These are phyloP conservation scores for Ophiostoma quercus DNA, from an alignment of 2,329 filamentous ascomycete genomes.

Conservation along the genomic window DNA sequence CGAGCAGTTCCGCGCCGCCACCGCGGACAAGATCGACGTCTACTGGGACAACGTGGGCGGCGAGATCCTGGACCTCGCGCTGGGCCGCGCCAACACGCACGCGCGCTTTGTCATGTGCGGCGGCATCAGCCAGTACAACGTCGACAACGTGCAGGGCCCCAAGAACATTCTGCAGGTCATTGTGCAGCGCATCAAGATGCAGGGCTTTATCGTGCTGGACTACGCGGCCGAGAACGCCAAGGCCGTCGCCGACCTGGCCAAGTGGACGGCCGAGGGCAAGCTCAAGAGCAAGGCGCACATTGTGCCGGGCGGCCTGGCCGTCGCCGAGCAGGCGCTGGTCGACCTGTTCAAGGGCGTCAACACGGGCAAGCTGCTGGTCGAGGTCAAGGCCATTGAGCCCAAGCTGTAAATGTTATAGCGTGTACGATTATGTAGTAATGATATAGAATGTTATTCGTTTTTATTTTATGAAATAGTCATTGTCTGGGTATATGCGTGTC, in stretches of 20 bases:
- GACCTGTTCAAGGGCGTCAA: conserved; percentile 65
- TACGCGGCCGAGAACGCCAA: conserved; percentile 52
- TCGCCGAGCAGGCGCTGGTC: conserved; percentile 58
- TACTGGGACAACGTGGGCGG: conserved; percentile 73
- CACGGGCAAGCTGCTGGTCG: conserved; percentile 42
- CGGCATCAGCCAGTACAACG: conserved; percentile 64
- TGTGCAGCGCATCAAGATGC: conserved; percentile 50
- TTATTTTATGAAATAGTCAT: too few species aligned
- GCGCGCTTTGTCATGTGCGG: conserved; percentile 68
- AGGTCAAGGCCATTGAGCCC: conserved; percentile 28
- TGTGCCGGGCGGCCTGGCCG: conserved; percentile 60
- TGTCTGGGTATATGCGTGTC: not conserved
- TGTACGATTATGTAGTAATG: not conserved
- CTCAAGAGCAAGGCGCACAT: conserved; percentile 67
- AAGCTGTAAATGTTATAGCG: conserved; percentile 24
- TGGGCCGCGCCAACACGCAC: conserved; percentile 56
- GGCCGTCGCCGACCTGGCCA: conserved; percentile 56
- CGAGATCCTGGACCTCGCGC: conserved; percentile 61
- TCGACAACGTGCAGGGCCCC: conserved; percentile 49
- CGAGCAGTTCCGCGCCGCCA: conserved; percentile 55
- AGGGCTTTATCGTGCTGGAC: conserved; percentile 70
- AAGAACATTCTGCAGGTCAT: conserved; percentile 36
- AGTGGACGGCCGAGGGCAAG: conserved; percentile 68
- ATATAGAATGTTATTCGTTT: not conserved
- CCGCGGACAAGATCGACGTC: conserved; percentile 55